Evolutionary conservation across 352 stramenopile species (phyloP), one percentile per base, ranked within the genome.

Genomic region (Phytophthora parvispora): DNA sequence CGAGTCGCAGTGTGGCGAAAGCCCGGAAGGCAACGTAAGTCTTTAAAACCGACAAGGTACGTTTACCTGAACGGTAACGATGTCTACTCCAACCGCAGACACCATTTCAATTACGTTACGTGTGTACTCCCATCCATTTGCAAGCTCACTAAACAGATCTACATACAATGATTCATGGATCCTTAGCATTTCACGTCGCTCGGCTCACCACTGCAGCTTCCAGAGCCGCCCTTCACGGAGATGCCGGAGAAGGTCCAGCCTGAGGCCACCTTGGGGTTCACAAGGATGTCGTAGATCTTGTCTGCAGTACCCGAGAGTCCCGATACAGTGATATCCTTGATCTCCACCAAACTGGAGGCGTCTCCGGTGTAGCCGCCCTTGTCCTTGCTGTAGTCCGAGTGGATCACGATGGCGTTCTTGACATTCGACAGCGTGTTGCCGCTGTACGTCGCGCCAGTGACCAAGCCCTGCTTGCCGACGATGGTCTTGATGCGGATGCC

Each of bases 241-340:
- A 75, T 68, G 4, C 54, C 63, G 50, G 62, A 75, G 36, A 75
- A 75, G 2, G 45, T 69, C 71, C 71, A 78, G 56, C 60, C 55
- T 7, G 71, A 75, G 20, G 66, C 63, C 28, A 69, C 63, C 43
- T 72, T 72, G 0, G 56, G 49, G 59, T 76, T 72, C 5, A 75
- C 66, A 13, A 72, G 50, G 12, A 78, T 75, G 16, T 72, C 66
- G 42, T 78, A 78, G 22, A 75, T 22, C n/a, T 74, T 78, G 43
- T 67, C 52, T 18, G 71, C 66, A 3, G 66, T 72, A 25, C 66
- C 71, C 28, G 71, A 75, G 2, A 78, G 51, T 5, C 71, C 71
- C 31, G 56, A 65, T 7, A 78, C 64, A 4, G 60, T 75, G 57
- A 78, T 64, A 20, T 72, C 71, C n/a, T 48, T 67, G 56, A 75